These are phyloP conservation scores for Paraleonurus japonicus DNA, from an alignment of 257 asterid genomes.

Conservation along the genomic window DNA sequence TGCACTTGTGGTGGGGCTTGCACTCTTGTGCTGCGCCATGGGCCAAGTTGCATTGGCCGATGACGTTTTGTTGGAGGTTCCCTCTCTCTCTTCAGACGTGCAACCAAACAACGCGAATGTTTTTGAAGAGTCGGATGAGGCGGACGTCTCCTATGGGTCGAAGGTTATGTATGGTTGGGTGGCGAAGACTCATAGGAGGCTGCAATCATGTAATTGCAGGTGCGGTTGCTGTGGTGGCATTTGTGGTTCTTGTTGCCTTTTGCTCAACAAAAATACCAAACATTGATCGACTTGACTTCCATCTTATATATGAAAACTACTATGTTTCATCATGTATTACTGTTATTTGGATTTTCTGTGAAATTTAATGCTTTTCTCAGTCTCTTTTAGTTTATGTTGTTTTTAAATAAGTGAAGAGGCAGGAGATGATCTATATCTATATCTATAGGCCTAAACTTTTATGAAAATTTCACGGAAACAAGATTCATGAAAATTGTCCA, in stretches of 20 bases:
- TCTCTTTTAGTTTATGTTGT: background rate
- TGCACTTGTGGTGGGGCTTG: background rate
- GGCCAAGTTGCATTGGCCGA: background rate
- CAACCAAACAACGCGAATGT: background rate
- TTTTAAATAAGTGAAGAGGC: background rate
- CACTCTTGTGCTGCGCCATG: constrained; percentile 9
- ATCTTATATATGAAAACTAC: background rate
- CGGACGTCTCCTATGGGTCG: background rate
- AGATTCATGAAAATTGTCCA: too few species aligned
- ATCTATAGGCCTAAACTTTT: too few species aligned
- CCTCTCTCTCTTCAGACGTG: background rate
- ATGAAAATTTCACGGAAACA: too few species aligned
- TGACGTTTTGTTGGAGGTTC: background rate
- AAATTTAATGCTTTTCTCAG: background rate
- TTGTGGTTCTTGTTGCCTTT: constrained; percentile 16
- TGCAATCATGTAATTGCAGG: constrained; percentile 9
- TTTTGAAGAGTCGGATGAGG: background rate
- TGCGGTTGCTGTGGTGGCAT: constrained; percentile 33
- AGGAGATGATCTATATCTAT: too few species aligned
- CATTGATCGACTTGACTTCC: background rate
- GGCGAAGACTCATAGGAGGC: constrained; percentile 27
- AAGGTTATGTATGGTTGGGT: background rate
- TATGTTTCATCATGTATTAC: background rate
- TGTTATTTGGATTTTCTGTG: too few species aligned
- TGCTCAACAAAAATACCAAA: background rate